These are phyloP conservation scores for Hypoxylon cercidicola DNA, from an alignment of 495 filamentous ascomycete genomes.

Conservation along the genomic window DNA sequence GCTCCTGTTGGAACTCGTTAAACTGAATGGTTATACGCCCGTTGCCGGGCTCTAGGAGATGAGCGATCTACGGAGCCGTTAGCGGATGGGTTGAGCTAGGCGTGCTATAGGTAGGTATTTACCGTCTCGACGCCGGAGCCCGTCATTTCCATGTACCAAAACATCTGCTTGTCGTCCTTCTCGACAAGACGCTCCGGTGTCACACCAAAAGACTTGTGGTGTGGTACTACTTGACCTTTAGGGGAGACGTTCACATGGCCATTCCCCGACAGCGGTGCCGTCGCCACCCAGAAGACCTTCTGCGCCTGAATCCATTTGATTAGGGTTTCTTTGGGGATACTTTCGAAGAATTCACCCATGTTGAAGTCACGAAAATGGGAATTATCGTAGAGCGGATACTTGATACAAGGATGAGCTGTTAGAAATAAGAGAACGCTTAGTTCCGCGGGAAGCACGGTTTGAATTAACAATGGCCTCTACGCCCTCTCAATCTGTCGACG, in stretches of 20 bases:
- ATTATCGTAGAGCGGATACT: not conserved
- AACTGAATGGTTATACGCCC: constrained; percentile 78
- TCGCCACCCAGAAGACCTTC: constrained; percentile 74
- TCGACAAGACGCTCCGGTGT: constrained; percentile 36
- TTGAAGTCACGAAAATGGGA: constrained; percentile 14
- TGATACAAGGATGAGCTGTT: not conserved
- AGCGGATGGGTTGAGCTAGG: too few species aligned
- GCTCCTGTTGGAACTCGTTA: constrained; percentile 70
- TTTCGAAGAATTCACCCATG: constrained; percentile 72
- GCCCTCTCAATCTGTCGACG: not conserved
- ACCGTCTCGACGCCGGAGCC: constrained; percentile 80
- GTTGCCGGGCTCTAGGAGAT: constrained; percentile 73
- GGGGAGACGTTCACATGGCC: constrained; percentile 75
- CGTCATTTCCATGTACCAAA: constrained; percentile 76
- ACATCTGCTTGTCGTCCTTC: constrained; percentile 56
- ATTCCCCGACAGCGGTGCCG: constrained; percentile 66
- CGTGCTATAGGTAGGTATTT: not conserved
- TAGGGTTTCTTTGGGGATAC: constrained; percentile 63
- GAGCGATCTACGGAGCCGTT: constrained; percentile 43
- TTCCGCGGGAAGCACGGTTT: not conserved
- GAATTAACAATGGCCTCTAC: not conserved
- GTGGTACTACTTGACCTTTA: constrained; percentile 60
- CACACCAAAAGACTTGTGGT: constrained; percentile 65
- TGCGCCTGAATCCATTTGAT: constrained; percentile 69
- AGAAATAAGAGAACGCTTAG: not conserved